These are phyloP conservation scores for Solanum medicagineum DNA, from an alignment of 257 asterid species.

Conservation along the genomic window DNA sequence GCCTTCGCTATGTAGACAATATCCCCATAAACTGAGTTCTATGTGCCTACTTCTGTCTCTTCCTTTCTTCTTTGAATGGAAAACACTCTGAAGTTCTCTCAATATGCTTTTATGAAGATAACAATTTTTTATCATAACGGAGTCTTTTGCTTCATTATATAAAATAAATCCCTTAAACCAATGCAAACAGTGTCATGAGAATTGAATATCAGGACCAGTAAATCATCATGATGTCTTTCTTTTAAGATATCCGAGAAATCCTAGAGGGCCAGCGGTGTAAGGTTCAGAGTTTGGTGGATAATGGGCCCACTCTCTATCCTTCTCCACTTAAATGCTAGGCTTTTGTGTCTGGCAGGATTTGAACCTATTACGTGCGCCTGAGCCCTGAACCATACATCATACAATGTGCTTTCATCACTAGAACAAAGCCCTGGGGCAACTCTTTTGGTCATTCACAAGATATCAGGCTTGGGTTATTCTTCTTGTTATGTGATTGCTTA, in stretches of 20 bases:
- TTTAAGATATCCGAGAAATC: not conserved
- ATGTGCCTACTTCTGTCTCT: not conserved
- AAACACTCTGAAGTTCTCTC: not conserved
- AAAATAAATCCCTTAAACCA: not conserved
- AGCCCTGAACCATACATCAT: not conserved
- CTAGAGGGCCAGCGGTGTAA: not conserved
- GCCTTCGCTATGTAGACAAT: not conserved
- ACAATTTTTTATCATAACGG: not conserved
- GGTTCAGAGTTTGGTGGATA: not conserved
- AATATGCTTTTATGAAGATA: not conserved
- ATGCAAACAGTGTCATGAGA: not conserved
- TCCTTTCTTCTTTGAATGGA: not conserved
- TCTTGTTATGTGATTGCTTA: not conserved
- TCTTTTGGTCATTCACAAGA: not conserved
- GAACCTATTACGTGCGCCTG: not conserved
- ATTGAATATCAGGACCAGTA: not conserved
- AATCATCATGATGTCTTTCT: not conserved
- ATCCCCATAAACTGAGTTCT: not conserved
- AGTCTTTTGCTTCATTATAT: not conserved
- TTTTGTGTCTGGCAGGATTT: not conserved
- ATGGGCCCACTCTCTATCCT: not conserved
- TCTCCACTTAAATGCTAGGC: not conserved
- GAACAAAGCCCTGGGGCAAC: not conserved
- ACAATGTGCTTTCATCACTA: not conserved
- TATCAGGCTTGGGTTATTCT: not conserved